phyloP scores from a whole-genome alignment of 805 yeast genomes.

The Hagleromyces aurorensis region DNA sequence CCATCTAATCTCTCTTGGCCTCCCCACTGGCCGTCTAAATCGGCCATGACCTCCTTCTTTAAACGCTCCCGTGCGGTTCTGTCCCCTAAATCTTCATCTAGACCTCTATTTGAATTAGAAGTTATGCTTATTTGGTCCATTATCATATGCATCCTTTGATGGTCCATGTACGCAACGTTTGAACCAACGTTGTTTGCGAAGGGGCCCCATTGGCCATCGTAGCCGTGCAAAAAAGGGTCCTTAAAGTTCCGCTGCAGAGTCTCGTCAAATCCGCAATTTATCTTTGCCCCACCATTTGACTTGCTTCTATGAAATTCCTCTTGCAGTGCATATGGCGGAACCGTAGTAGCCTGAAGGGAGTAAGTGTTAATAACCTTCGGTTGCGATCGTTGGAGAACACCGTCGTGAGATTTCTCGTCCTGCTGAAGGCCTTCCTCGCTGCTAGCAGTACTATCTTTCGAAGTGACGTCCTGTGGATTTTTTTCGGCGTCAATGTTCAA shows the following conservation, averaged over 20 bases:
- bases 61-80: constrained; percentile 10
- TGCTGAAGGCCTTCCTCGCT: no score
- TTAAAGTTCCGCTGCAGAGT: constrained; percentile 8
- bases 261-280: constrained; percentile 8
- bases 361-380: constrained; percentile 29
- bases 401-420: no score
- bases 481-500: no score
- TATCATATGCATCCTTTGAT: constrained; percentile 5
- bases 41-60: constrained; percentile 28
- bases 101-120: no score
- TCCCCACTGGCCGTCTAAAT: constrained; percentile 54
- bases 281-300: constrained; percentile 10
- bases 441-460: no score
- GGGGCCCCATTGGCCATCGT: constrained; percentile 43
- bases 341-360: constrained; percentile 35
- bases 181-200: constrained; percentile 35
- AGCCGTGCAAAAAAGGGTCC: constrained; percentile 32
- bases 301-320: constrained; percentile 24
- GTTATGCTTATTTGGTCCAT: no score
- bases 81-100: constrained; percentile 3
- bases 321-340: constrained; percentile 63
- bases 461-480: no score
- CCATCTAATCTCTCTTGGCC: constrained; percentile 57
- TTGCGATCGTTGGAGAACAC: no score
- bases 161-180: constrained; percentile 21